phyloP scores from a whole-genome alignment of 2,329 filamentous ascomycete species.

The Chaetomiaceae sp. region DNA sequence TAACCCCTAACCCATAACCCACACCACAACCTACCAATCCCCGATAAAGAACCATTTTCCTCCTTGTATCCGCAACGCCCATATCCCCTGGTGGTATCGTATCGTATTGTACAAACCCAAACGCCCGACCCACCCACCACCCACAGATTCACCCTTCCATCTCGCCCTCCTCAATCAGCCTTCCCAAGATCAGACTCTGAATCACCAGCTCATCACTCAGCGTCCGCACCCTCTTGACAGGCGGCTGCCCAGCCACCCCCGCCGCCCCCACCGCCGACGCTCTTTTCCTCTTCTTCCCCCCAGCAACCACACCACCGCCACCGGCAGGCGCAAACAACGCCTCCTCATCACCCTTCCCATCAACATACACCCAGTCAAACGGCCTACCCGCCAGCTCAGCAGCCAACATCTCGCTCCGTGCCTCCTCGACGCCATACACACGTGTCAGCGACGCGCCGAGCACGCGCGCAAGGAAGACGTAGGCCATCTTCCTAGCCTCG shows the following conservation, averaged over 20 bases:
- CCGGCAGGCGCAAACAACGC: constrained; percentile 29
- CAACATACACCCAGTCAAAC: constrained; percentile 78
- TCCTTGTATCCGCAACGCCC: background rate
- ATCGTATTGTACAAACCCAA: background rate
- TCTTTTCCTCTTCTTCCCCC: constrained; percentile 30
- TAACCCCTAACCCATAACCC: background rate
- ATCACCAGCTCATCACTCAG: constrained; percentile 83
- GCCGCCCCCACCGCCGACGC: constrained; percentile 27
- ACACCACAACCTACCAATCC: background rate
- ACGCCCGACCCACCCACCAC: background rate
- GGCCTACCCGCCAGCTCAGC: constrained; percentile 41
- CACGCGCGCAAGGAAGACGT: constrained; percentile 74
- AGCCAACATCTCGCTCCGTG: constrained; percentile 52
- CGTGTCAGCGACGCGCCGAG: constrained; percentile 68
- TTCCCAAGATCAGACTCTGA: constrained; percentile 85
- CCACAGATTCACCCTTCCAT: constrained; percentile 24
- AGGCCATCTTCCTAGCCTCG: constrained; percentile 59
- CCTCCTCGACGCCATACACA: constrained; percentile 61
- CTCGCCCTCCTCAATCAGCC: constrained; percentile 62
- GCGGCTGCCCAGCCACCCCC: constrained; percentile 25
- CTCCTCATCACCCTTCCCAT: constrained; percentile 48
- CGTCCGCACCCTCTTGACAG: constrained; percentile 55
- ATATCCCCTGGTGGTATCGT: background rate
- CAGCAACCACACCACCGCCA: too few relatives aligned
- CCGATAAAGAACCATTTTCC: background rate